These are phyloP conservation scores for Mycena vitilis DNA, from an alignment of 768 basidiomycete genomes.

Conservation along the genomic window DNA sequence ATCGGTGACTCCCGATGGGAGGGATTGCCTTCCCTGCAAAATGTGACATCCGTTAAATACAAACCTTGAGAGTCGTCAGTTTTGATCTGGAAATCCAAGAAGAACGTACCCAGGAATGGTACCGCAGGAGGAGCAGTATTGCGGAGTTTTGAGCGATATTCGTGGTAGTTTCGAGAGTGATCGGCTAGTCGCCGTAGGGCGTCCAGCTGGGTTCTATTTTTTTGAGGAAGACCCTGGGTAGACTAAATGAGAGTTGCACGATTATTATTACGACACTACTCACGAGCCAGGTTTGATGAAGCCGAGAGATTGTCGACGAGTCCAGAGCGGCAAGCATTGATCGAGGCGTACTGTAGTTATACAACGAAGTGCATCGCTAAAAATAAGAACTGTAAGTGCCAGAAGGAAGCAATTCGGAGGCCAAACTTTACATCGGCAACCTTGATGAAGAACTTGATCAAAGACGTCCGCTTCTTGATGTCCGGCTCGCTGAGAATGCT, in stretches of 20 bases:
- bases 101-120: conserved; percentile 86
- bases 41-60: conserved; percentile 93
- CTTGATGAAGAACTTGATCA: conserved; percentile 95
- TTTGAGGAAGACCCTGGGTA: conserved; percentile 83
- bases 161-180: conserved; percentile 89
- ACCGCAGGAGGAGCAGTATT: conserved; percentile 93
- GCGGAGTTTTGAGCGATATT: conserved; percentile 89
- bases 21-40: conserved; percentile 95
- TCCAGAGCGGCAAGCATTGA: conserved; percentile 95
- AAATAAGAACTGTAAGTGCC: conserved; percentile 13
- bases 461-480: conserved; percentile 79
- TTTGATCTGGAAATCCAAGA: conserved; percentile 1
- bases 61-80: conserved; percentile 61
- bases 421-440: conserved; percentile 80
- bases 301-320: conserved; percentile 91
- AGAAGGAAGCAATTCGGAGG: conserved; percentile 17
- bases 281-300: conserved; percentile 95
- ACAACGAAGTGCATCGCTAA: conserved; percentile 84
- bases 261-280: conserved; percentile 44
- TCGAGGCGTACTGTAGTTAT: conserved; percentile 93
- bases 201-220: conserved; percentile 85
- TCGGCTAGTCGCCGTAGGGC: conserved; percentile 87
- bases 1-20: conserved; percentile 84
- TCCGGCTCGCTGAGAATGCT: conserved; percentile 92
- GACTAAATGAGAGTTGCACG: conserved; percentile 7